phyloP scores from a whole-genome alignment of 2,329 filamentous ascomycete genomes.

The Fonsecaea erecta region DNA sequence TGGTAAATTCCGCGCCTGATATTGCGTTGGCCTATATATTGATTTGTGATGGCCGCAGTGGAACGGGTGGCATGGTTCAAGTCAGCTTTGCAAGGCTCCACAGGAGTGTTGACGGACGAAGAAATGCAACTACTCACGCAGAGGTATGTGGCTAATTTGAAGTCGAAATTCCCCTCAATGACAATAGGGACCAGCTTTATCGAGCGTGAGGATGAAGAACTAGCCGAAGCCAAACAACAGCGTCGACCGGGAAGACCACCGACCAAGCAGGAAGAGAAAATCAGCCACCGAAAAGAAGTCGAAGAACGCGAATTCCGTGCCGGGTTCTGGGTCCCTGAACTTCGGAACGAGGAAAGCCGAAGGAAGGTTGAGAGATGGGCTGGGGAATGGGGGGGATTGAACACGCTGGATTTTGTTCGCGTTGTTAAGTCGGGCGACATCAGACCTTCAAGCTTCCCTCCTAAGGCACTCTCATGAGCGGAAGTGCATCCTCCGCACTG shows the following conservation, averaged over 20 bases:
- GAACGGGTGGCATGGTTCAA: conserved; percentile 74
- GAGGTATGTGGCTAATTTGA: conserved; percentile 51
- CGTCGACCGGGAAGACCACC: conserved; percentile 80
- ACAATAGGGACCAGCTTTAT: conserved; percentile 44
- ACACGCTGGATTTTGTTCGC: conserved; percentile 76
- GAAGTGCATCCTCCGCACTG: no score
- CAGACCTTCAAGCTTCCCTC: conserved; percentile 77
- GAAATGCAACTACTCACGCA: conserved; percentile 59
- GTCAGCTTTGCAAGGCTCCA: conserved; percentile 55
- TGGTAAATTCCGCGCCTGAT: conserved; percentile 55
- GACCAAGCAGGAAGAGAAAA: conserved; percentile 73
- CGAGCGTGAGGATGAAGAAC: conserved; percentile 44
- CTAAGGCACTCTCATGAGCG: conserved; percentile 59
- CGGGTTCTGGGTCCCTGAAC: conserved; percentile 81
- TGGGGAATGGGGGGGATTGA: conserved; percentile 80
- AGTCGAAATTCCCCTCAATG: neutral
- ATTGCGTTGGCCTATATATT: neutral
- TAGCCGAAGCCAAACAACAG: conserved; percentile 61
- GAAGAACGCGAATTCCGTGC: conserved; percentile 80
- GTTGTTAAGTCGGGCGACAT: conserved; percentile 68
- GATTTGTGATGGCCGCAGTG: conserved; percentile 53
- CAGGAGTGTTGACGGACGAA: conserved; percentile 43
- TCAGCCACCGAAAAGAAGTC: conserved; percentile 70
- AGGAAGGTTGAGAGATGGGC: conserved; percentile 74
- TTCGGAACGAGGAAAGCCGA: conserved; percentile 69